Evolutionary conservation across 495 filamentous ascomycete genomes (phyloP).

Genomic region (Penicillium riverlandense): DNA sequence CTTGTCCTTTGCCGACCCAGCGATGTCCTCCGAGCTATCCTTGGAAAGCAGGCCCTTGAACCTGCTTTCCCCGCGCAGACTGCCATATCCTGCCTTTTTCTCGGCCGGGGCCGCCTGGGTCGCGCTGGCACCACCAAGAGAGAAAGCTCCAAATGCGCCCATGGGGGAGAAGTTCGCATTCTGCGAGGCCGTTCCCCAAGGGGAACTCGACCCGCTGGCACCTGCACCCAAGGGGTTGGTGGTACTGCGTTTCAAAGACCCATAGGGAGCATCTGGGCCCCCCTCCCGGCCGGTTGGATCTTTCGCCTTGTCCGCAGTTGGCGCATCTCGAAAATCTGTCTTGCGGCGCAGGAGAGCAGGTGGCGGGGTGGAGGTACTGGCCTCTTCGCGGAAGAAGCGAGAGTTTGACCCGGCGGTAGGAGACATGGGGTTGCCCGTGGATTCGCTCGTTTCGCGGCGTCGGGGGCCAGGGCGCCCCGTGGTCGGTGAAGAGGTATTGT

Average conservation of each 20-base stretch:
- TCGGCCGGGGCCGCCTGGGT: constrained; percentile 51
- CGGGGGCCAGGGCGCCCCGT: constrained; percentile 62
- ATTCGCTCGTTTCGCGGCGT: constrained; percentile 83
- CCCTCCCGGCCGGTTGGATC: constrained; percentile 31
- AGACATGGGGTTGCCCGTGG: constrained; percentile 52
- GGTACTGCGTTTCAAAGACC: constrained; percentile 60
- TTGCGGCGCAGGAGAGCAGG: constrained; percentile 66
- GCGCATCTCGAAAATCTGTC: constrained; percentile 57
- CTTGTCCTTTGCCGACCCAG: constrained; percentile 46
- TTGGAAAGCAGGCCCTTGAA: constrained; percentile 78
- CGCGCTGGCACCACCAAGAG: constrained; percentile 38
- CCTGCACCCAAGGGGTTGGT: constrained; percentile 54
- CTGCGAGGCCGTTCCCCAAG: constrained; percentile 58
- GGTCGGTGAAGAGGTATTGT: constrained; percentile 50
- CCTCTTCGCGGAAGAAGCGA: constrained; percentile 54
- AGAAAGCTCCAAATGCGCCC: constrained; percentile 85
- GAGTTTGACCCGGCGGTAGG: constrained; percentile 34
- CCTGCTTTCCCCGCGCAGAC: constrained; percentile 66
- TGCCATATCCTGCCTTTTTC: constrained; percentile 62
- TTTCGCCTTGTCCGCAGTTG: constrained; percentile 34
- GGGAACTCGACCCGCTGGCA: constrained; percentile 49
- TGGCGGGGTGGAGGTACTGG: constrained; percentile 52
- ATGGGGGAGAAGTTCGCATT: constrained; percentile 59
- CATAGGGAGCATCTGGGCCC: constrained; percentile 47
- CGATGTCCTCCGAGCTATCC: constrained; percentile 62